Evolutionary conservation across 2,329 filamentous ascomycete species (phyloP), one percentile per base, ranked within the genome.

Genomic region (Bipolaris victoriae): DNA sequence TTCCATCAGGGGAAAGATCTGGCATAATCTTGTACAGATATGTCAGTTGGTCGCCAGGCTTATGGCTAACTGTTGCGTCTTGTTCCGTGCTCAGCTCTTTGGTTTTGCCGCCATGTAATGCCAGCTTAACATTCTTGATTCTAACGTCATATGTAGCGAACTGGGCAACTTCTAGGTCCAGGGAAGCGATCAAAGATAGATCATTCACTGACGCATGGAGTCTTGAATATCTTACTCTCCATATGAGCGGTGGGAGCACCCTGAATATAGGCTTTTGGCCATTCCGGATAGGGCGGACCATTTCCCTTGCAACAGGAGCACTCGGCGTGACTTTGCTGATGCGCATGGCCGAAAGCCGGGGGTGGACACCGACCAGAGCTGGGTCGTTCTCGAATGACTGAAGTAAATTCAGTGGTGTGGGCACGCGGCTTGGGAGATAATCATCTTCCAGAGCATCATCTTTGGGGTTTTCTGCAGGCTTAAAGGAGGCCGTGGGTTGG

Each of bases 381-480:
- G 87, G 84, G 69, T 92, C 90, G 60, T 81, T 81, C 50, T 83
- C 82, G 59, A 94, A 90, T 3, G 90, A 84, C 69, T 90, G 88
- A 13, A 95, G 84, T n/a, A 94, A 80, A 72, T 94, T 95, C 61
- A 91, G 81, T 1, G 89, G 88, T 6, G 88, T 84, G 0, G 90
- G 87, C 24, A 88, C 77, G 55, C 87, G 85, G 68, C 88, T 91
- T 35, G 85, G 84, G 31, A 94, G 81, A 68, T 91, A 92, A 50
- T 89, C 87, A 56, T 85, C 81, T 9, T 80, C 78, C 20, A 76
- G 61, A 9, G 77, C 74, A 36, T 81, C 78, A 10, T 75, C 71
- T 36, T 78, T 75, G 11, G 79, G 74, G 36, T 77, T 70, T 31
- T 81, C 78, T 13, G 79, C 74, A 2, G 85, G 83, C 67, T 83